A percentile compares a stretch with the other conserved stretches of the same genome.
These are phyloP conservation scores for Pythium coloratum DNA, from an alignment of 352 stramenopile genomes.

Conservation along the genomic window DNA sequence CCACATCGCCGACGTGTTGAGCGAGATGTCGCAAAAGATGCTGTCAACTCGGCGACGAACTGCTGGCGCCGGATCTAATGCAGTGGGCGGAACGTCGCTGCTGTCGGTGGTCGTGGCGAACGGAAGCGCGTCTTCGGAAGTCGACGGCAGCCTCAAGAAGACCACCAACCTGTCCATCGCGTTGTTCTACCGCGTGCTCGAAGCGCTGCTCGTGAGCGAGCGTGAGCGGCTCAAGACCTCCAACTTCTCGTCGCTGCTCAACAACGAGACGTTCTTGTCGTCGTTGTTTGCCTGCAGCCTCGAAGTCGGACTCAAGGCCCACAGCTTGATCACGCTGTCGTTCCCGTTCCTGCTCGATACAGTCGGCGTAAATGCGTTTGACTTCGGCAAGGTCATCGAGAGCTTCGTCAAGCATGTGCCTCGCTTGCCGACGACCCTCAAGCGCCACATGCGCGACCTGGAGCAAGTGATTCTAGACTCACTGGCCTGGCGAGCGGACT, in stretches of 20 bases:
- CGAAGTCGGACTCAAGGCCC: constrained; percentile 82
- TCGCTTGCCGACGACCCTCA: constrained; percentile 67
- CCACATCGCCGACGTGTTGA: constrained; percentile 48
- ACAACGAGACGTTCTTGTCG: constrained; percentile 78
- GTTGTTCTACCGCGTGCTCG: constrained; percentile 82
- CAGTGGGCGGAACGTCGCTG: background rate
- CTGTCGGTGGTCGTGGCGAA: background rate
- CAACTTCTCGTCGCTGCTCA: constrained; percentile 79
- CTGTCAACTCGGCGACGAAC: constrained; percentile 39
- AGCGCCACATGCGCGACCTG: constrained; percentile 84
- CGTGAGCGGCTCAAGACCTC: constrained; percentile 58
- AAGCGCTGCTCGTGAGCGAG: constrained; percentile 72
- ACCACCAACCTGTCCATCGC: constrained; percentile 63
- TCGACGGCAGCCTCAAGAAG: constrained; percentile 78
- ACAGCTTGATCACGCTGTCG: constrained; percentile 83
- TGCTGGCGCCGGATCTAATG: constrained; percentile 11
- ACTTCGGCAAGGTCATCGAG: constrained; percentile 87
- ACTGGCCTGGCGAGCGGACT: constrained; percentile 70
- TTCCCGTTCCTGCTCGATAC: constrained; percentile 81
- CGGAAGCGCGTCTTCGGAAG: constrained; percentile 37
- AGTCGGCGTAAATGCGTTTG: constrained; percentile 78
- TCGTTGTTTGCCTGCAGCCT: constrained; percentile 83
- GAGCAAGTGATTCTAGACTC: constrained; percentile 85
- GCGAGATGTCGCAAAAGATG: constrained; percentile 51
- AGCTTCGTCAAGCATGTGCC: constrained; percentile 86